These are phyloP conservation scores for Vicia villosa DNA, from an alignment of 306 rosid genomes.

Conservation along the genomic window DNA sequence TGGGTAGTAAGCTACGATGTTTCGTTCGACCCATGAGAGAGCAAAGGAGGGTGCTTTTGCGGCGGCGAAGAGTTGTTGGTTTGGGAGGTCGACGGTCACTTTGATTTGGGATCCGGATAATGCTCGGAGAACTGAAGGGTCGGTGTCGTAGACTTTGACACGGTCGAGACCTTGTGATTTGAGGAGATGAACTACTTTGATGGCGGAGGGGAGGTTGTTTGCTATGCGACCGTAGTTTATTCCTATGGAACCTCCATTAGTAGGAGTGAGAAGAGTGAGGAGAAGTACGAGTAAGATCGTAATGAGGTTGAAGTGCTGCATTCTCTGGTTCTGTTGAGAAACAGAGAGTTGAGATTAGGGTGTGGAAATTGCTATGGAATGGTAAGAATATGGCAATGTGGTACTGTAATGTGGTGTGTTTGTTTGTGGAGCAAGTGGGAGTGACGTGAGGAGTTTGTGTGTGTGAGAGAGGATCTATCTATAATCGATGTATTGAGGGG, in stretches of 20 bases:
- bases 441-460: slow-evolving; percentile 23
- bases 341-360: slow-evolving; percentile 39
- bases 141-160: slow-evolving; percentile 87
- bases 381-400: too few species aligned
- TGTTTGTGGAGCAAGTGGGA: slow-evolving; percentile 12
- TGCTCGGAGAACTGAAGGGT: slow-evolving; percentile 79
- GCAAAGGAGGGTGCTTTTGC: slow-evolving; percentile 72
- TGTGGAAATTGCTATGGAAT: neutral
- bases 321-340: slow-evolving; percentile 40
- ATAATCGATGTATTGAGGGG: slow-evolving; percentile 2
- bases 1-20: slow-evolving; percentile 76
- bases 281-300: slow-evolving; percentile 31
- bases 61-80: slow-evolving; percentile 69
- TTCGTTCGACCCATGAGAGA: slow-evolving; percentile 67
- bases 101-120: slow-evolving; percentile 70
- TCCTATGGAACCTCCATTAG: slow-evolving; percentile 80
- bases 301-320: slow-evolving; percentile 43
- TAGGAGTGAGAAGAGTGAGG: slow-evolving; percentile 36
- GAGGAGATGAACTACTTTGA: slow-evolving; percentile 66
- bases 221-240: slow-evolving; percentile 93
- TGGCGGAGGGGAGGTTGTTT: slow-evolving; percentile 81
- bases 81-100: slow-evolving; percentile 93
- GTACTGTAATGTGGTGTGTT: neutral
- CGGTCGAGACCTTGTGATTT: slow-evolving; percentile 62
- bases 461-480: slow-evolving; percentile 18